These are phyloP conservation scores for Claviceps sp. DNA, from an alignment of 2,329 filamentous ascomycete species.

Conservation along the genomic window DNA sequence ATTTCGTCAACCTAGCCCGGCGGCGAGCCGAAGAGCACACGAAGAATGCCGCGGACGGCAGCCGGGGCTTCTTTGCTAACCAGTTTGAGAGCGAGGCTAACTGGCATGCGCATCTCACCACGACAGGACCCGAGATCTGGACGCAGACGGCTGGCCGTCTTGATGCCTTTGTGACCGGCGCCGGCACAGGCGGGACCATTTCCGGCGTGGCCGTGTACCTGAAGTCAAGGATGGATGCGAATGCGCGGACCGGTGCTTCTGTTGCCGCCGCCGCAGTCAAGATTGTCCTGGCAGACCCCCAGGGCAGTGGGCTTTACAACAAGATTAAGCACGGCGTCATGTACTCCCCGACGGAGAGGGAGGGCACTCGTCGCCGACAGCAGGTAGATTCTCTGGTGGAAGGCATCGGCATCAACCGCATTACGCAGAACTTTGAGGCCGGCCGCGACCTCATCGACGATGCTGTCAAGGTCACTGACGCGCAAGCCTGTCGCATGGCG, in stretches of 20 bases:
- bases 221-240: constrained; percentile 44
- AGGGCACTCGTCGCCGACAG: constrained; percentile 76
- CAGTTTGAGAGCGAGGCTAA: constrained; percentile 92
- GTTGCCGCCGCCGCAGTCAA: constrained; percentile 41
- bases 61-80: constrained; percentile 83
- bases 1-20: constrained; percentile 89
- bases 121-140: constrained; percentile 84
- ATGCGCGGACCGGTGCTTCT: no score
- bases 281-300: constrained; percentile 82
- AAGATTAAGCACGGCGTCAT: constrained; percentile 87
- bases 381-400: constrained; percentile 96
- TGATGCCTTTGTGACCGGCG: constrained; percentile 84
- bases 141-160: constrained; percentile 59
- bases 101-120: constrained; percentile 67
- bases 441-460: constrained; percentile 80
- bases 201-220: constrained; percentile 74
- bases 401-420: constrained; percentile 85
- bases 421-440: constrained; percentile 87
- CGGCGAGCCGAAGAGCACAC: constrained; percentile 65
- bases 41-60: constrained; percentile 37
- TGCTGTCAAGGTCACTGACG: constrained; percentile 76
- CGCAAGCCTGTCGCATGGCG: constrained; percentile 87
- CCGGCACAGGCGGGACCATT: constrained; percentile 88
- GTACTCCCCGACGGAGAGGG: constrained; percentile 78
- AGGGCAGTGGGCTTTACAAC: constrained; percentile 88